These are phyloP conservation scores for Melaleuca alternifolia DNA, from an alignment of 345 rosid genomes.

Conservation along the genomic window DNA sequence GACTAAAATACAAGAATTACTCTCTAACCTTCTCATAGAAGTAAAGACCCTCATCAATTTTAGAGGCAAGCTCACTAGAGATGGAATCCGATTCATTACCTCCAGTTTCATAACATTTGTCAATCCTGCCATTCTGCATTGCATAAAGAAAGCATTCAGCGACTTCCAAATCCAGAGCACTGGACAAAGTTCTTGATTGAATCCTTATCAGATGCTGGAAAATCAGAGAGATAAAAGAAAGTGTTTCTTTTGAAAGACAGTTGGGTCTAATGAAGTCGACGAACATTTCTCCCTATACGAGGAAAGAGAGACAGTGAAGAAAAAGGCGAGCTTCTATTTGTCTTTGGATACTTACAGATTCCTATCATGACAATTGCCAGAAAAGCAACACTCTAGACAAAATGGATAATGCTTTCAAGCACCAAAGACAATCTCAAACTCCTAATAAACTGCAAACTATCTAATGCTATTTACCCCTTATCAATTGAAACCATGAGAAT, in stretches of 20 bases:
- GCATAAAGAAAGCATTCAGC: not conserved
- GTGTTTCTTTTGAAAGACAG: not conserved
- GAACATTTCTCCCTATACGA: not conserved
- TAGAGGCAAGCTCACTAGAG: slow-evolving; percentile 69
- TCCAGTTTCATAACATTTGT: slow-evolving; percentile 32
- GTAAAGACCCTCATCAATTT: slow-evolving; percentile 89
- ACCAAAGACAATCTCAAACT: not conserved
- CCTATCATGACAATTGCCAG: not conserved
- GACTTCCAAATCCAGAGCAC: not conserved
- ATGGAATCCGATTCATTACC: slow-evolving; percentile 40
- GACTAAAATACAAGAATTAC: not conserved
- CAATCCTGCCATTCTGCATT: slow-evolving; percentile 61
- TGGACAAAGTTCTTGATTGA: not conserved
- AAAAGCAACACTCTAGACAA: not conserved
- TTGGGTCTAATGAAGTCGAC: not conserved
- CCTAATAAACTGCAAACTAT: not conserved
- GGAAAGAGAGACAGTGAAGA: not conserved
- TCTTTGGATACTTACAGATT: not conserved
- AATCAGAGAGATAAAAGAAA: not conserved
- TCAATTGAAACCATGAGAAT: not conserved
- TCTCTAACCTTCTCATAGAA: slow-evolving; percentile 78
- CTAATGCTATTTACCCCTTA: not conserved
- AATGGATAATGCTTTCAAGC: not conserved
- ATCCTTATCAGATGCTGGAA: not conserved
- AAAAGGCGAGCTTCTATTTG: not conserved